phyloP scores from a whole-genome alignment of 495 filamentous ascomycete species.

The Daldinia grandis region DNA sequence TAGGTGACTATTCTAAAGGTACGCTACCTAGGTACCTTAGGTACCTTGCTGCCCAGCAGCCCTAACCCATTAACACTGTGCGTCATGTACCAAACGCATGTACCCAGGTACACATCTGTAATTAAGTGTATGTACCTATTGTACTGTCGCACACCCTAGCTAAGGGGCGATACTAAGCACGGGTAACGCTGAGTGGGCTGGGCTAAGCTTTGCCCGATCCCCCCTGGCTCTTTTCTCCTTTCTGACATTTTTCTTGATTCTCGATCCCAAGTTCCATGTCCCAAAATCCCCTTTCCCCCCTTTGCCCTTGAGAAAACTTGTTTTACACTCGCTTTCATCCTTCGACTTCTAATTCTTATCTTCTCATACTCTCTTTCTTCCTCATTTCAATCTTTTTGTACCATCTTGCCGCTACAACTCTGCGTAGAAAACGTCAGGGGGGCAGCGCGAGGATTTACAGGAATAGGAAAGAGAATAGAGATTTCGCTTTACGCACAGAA shows the following conservation, averaged over 20 bases:
- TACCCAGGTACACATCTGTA: neutral
- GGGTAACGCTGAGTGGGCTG: slow-evolving; percentile 27
- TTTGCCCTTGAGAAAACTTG: slow-evolving; percentile 41
- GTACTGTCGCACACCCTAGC: slow-evolving; percentile 17
- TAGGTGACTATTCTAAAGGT: neutral
- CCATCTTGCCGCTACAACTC: slow-evolving; percentile 38
- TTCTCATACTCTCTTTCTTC: slow-evolving; percentile 38
- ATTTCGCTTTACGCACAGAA: slow-evolving; percentile 15
- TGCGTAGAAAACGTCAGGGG: slow-evolving; percentile 35
- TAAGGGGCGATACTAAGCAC: slow-evolving; percentile 26
- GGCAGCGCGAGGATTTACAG: slow-evolving; percentile 21
- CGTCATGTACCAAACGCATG: neutral
- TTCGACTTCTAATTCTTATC: slow-evolving; percentile 32
- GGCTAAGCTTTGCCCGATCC: slow-evolving; percentile 39
- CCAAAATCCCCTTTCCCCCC: slow-evolving; percentile 39
- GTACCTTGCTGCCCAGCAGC: slow-evolving; percentile 1
- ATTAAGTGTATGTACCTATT: neutral
- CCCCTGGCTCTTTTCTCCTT: slow-evolving; percentile 41
- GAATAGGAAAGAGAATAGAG: slow-evolving; percentile 17
- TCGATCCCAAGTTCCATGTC: slow-evolving; percentile 41
- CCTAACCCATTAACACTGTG: slow-evolving; percentile 4
- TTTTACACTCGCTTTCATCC: slow-evolving; percentile 47
- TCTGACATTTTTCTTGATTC: slow-evolving; percentile 48
- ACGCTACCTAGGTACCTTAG: neutral
- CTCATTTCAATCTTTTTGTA: slow-evolving; percentile 32